Evolutionary conservation across 352 stramenopile genomes (phyloP), one percentile per base, ranked within the genome.

Genomic region (Phytophthora lateralis): DNA sequence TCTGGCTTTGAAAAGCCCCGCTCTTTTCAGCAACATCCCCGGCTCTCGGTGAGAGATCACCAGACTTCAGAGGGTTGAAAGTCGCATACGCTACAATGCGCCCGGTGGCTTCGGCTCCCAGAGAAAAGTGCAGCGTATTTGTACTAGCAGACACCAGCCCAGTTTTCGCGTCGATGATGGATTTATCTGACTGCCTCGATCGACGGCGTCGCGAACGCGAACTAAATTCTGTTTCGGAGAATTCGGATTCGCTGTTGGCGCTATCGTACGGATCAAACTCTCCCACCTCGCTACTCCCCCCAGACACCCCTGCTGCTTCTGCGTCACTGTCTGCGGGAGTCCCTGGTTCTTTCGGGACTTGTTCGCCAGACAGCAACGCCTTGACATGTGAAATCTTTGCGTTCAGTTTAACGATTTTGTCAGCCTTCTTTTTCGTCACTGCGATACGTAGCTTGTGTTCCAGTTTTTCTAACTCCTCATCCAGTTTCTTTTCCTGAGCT

Each of bases 391-490:
- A 80, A 37, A 96, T 96, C 39, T 96, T 96, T 3, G 66, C 59
- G 44, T 95, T 92, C 14, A 96, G 48, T 47, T 92, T 93, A 35
- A 72, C 69, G 39, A 96, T 96, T 58, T 96, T 96, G 42, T 96
- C 88, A 2, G 75, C 60, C 51, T 96, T 96, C 60, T 96, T 96
- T 69, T 96, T 96, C 12, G 88, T 96, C 55, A 88, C 73, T 14
- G 87, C 86, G 49, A 96, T 96, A 8, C 88, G 83, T 18, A 96
- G 56, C 59, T 96, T 96, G 59, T 96, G 88, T 58, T 96, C 88
- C 44, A 96, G 62, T 53, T 96, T 96, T 46, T 96, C 88, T 44
- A 96, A 44, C 55, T 96, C 88, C 73, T 96, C 88, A 44, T 96
- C 88, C 12, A 96, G 55, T 48, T 95, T 96, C 44, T 95, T 94